Conservation (phyloP, 768 basidiomycete genomes). For the Collybiopsis confluens region DNA sequence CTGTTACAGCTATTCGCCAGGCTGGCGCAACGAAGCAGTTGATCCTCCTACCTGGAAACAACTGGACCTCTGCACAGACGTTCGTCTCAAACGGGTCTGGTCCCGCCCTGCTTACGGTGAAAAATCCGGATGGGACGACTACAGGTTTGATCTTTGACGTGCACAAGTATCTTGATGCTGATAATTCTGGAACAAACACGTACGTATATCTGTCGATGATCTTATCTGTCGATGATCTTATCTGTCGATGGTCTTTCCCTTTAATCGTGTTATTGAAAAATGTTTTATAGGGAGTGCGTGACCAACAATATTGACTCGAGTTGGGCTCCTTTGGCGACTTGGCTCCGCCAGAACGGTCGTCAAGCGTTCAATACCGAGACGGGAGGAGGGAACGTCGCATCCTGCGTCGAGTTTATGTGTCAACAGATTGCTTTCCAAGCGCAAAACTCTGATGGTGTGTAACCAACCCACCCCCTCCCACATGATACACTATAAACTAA, state of each 20-base stretch:
- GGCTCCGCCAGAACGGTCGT: conserved; percentile 44
- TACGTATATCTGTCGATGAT: no score
- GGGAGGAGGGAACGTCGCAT: conserved; percentile 50
- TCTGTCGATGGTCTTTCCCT: no score
- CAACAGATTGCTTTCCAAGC: conserved; percentile 44
- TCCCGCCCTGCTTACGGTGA: conserved; percentile 39
- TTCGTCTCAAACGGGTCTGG: conserved; percentile 51
- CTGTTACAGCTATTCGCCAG: conserved; percentile 56
- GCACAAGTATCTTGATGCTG: conserved; percentile 58
- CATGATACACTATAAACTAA: background rate
- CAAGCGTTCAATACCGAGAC: conserved; percentile 60
- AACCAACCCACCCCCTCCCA: background rate
- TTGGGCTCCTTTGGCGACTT: conserved; percentile 43
- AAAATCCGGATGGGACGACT: conserved; percentile 40
- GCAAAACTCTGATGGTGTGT: conserved; percentile 43
- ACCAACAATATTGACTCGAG: conserved; percentile 49
- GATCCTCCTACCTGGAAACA: conserved; percentile 56
- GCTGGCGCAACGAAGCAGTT: conserved; percentile 52
- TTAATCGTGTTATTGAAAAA: no score
- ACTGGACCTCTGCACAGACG: conserved; percentile 49
- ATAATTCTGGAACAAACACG: conserved; percentile 36
- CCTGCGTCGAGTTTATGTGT: conserved; percentile 41
- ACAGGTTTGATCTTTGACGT: conserved; percentile 55
- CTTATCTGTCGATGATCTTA: no score
- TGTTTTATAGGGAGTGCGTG: conserved; percentile 38